Evolutionary conservation across 345 rosid species (phyloP), one percentile per base, ranked within the genome.

Genomic region (Lepidium sativum): DNA sequence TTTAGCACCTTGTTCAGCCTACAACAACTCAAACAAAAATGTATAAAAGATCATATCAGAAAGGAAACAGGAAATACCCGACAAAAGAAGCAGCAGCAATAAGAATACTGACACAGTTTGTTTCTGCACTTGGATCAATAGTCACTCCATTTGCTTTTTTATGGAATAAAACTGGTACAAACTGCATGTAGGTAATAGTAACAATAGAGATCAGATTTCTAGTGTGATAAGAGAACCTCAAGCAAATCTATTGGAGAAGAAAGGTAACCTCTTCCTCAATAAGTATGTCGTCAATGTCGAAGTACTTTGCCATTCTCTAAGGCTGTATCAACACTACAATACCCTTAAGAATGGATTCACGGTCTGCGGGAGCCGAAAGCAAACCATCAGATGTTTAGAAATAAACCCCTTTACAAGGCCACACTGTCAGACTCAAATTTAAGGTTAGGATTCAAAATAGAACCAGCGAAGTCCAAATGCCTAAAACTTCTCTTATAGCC

Each of bases 1-100:
- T 71, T 83, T 89, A 6, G 96, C 78, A 2, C 95, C 96, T 80
- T 80, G 85, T 37, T 87, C 89, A 54, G 78, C 88, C 97, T 92
- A 49, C 68, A 62, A 5, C 33, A 43, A 54, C 7, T 1, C 52
- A 18, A 47, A 57, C 31, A 9, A 50, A 43, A 54, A 8, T 29
- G 16, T 8, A 17, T 25, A 8, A 29, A 23, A 32, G 29, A 6
- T 4, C 53, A 17, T 15, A 50, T 10, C 10, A 45, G 0, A 63
- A 47, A 13, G 2, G 5, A 27, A 9, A 48, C 14, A 32, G 9
- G 41, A 50, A 4, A 4, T 4, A 48, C 12, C 31, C 29, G 23
- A n/a, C 1, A 4, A 53, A 9, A 0, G 38, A 35, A 20, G 34
- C 32, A 14, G 31, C 4, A 58, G 35, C 34, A 54, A 25, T 21